Base-by-base conservation (phyloP, 768 basidiomycete species). In the Serpula lacrymans region DNA sequence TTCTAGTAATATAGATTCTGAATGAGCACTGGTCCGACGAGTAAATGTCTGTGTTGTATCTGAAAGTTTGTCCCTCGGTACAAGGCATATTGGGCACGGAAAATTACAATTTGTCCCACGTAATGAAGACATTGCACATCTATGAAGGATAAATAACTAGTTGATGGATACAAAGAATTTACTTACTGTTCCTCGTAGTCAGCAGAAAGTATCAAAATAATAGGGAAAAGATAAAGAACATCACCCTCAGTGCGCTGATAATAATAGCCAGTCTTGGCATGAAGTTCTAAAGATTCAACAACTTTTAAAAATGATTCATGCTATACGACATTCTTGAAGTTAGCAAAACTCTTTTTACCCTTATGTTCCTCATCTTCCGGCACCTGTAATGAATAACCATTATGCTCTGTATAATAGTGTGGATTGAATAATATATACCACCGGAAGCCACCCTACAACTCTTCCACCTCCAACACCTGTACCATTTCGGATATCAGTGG, bases 131-230 rank as follows among this genome's bases (percentile, higher is more conserved):
- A 69, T 68, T 1, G 63, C 44, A 24, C 47, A 59, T 39, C 67
- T 69, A 16, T 12, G 14, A 21, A n/a, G 18, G 10, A 16, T 37
- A 10, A 41, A 18, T 36, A 24, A n/a, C 6, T 27, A n/a, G 25
- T 18, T 30, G 2, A 16, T 13, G 25, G 25, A 10, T 13, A 22
- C 12, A 14, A 40, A 18, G 29, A 37, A 29, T 29, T 29, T 5
- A 47, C 66, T 24, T 58, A 72, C 71, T 65, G 63, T 54, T 74
- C 70, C 46, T 71, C 63, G 42, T 69, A 74, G 35, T 72, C 69
- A 14, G 66, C 60, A n/a, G 61, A 64, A 3, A 70, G 41, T 8
- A 70, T 65, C 10, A 45, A 34, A 28, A 48, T 41, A 4, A 41
- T 20, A 9, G 68, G 68, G 36, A 53, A 72, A 0, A 72, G 41